Evolutionary conservation across 352 stramenopile species (phyloP).

Genomic region (Globisporangium camurandrum): DNA sequence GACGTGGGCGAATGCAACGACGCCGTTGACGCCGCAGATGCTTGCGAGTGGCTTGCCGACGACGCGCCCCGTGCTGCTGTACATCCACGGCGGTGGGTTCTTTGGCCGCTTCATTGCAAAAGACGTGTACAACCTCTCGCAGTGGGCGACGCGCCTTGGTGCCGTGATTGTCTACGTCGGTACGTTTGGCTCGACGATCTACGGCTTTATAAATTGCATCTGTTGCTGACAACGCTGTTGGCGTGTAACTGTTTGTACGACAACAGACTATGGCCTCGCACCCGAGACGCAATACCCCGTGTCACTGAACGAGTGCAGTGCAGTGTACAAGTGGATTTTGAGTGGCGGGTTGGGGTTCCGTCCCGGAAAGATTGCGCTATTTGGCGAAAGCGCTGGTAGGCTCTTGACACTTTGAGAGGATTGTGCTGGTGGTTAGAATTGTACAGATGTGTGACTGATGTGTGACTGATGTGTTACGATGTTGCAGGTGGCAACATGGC

Average conservation of each 20-base stretch:
- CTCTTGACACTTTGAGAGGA: background rate
- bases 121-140: constrained; percentile 69
- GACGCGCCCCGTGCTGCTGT: constrained; percentile 66
- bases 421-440: background rate
- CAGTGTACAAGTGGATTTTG: constrained; percentile 84
- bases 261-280: constrained; percentile 69
- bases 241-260: background rate
- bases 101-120: constrained; percentile 86
- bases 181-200: constrained; percentile 25
- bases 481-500: constrained; percentile 73
- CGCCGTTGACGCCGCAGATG: constrained; percentile 51
- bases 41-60: constrained; percentile 61
- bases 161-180: constrained; percentile 84
- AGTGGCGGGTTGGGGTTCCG: constrained; percentile 63
- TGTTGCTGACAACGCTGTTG: constrained; percentile 3
- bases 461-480: background rate
- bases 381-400: constrained; percentile 80
- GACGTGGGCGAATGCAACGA: constrained; percentile 57
- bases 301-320: constrained; percentile 69
- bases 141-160: constrained; percentile 61
- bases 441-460: background rate
- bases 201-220: too few relatives aligned
- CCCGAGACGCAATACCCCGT: constrained; percentile 79
- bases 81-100: constrained; percentile 84
- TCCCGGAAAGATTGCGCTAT: constrained; percentile 60